phyloP scores from a whole-genome alignment of 2,329 filamentous ascomycete species.

The Xylaria sp. region DNA sequence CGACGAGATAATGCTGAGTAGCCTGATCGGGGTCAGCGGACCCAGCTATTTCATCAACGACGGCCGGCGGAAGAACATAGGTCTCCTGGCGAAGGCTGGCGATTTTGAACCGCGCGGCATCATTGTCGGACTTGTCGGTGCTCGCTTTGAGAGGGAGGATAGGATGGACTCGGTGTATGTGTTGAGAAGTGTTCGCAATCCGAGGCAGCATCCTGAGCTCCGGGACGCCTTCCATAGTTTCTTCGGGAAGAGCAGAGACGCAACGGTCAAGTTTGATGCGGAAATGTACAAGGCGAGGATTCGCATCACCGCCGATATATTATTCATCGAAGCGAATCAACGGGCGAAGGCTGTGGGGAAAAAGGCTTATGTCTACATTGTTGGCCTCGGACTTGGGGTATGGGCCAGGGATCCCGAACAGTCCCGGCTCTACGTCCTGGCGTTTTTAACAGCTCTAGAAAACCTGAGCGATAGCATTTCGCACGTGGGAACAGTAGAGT shows the following conservation, averaged over 20 bases:
- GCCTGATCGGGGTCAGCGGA: conserved; percentile 40
- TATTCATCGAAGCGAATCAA: conserved; percentile 40
- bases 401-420: conserved; percentile 35
- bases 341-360: conserved; percentile 30
- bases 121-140: conserved; percentile 42
- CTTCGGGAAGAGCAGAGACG: conserved; percentile 19
- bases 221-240: conserved; percentile 33
- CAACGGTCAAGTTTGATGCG: conserved; percentile 28
- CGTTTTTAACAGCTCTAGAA: conserved; percentile 29
- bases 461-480: conserved; percentile 16
- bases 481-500: conserved; percentile 36
- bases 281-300: conserved; percentile 39
- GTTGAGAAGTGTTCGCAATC: neutral
- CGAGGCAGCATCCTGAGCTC: conserved; percentile 33
- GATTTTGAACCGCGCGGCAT: conserved; percentile 38
- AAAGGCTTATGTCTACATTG: conserved; percentile 41
- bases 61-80: conserved; percentile 36
- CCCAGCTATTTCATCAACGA: conserved; percentile 42
- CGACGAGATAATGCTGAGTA: conserved; percentile 44
- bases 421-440: conserved; percentile 29
- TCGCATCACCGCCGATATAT: conserved; percentile 34
- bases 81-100: conserved; percentile 1
- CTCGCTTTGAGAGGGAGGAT: conserved; percentile 40
- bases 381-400: conserved; percentile 43
- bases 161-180: conserved; percentile 39